Base-by-base conservation (phyloP, 2,329 filamentous ascomycete species). In the Neofusicoccum cordaticola region DNA sequence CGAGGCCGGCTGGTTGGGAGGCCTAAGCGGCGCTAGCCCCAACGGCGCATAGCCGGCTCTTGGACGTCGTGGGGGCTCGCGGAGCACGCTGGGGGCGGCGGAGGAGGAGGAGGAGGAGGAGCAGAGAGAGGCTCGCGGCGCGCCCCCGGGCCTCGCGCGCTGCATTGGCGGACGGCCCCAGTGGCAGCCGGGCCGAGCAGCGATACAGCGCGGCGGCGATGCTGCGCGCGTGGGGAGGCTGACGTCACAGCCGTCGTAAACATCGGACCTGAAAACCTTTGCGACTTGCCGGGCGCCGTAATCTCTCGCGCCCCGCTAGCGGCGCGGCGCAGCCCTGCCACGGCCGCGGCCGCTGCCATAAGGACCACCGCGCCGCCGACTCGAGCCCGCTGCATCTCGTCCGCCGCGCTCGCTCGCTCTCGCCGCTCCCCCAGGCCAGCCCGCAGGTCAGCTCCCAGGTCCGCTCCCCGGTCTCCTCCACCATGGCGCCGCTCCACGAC, bases 241-340 rank as follows among this genome's bases (percentile, higher is more conserved):
- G 53, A 57, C 53, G 53, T 57, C 53, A 57, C 39, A 31, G 9
- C 53, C 15, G 53, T 17, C 39, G 52, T 42, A 56, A 53, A 57
- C 37, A 42, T 50, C 52, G 19, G 52, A 57, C 19, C 37, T 57
- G 34, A 57, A 57, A 57, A 57, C 39, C 53, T 57, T 57, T 57
- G 27, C 41, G 53, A 44, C 53, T n/a, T 31, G 53, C 53, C 53
- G 41, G 41, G 19, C 19, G 53, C 53, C 53, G 53, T 17, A 61
- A 61, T 61, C 39, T 61, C 57, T 4, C 22, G 15, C 8, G 44
- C 39, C 57, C 57, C 57, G 57, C 57, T 61, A 61, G 57, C 31
- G 57, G 22, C 56, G 56, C 56, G 37, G 52, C 42, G 42, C 27
- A 47, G 42, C 45, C 57, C 42, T 61, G 57, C 22, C 22, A 22